Evolutionary conservation across 768 basidiomycete species (phyloP).

Genomic region (Russula earlei): DNA sequence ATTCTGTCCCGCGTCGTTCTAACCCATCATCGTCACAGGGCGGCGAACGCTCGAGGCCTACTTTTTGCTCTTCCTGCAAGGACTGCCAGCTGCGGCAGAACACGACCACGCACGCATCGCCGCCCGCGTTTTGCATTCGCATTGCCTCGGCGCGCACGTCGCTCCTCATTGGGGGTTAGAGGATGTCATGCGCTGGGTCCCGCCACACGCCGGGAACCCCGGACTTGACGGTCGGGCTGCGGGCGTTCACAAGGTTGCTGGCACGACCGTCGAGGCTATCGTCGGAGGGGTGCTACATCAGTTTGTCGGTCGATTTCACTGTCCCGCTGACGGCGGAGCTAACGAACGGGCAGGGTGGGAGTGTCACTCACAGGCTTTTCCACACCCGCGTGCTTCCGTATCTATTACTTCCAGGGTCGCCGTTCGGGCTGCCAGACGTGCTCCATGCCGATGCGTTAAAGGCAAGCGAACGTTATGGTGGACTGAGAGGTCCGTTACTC

Average conservation of each 20-base stretch:
- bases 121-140: constrained; percentile 54
- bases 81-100: constrained; percentile 34
- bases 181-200: constrained; percentile 57
- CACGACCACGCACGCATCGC: constrained; percentile 53
- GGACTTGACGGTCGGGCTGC: constrained; percentile 34
- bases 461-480: constrained; percentile 43
- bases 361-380: constrained; percentile 33
- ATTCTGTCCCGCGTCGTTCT: no score
- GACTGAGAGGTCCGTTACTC: constrained; percentile 23
- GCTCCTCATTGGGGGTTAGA: constrained; percentile 70
- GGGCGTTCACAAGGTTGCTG: constrained; percentile 70
- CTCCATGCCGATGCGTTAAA: constrained; percentile 41
- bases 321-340: neutral
- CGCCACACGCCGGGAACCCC: constrained; percentile 22
- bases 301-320: constrained; percentile 47
- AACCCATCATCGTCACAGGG: constrained; percentile 34
- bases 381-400: constrained; percentile 35
- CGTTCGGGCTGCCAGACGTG: constrained; percentile 28
- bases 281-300: constrained; percentile 73
- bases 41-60: constrained; percentile 72
- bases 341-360: constrained; percentile 29
- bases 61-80: constrained; percentile 60
- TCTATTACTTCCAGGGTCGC: constrained; percentile 24
- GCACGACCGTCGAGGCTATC: constrained; percentile 66
- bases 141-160: constrained; percentile 62